Percentiles rank a stretch among this genome's conserved stretches.
Conservation (phyloP, 176 grass and related monocot genomes). For the Saccharum officinarum region DNA sequence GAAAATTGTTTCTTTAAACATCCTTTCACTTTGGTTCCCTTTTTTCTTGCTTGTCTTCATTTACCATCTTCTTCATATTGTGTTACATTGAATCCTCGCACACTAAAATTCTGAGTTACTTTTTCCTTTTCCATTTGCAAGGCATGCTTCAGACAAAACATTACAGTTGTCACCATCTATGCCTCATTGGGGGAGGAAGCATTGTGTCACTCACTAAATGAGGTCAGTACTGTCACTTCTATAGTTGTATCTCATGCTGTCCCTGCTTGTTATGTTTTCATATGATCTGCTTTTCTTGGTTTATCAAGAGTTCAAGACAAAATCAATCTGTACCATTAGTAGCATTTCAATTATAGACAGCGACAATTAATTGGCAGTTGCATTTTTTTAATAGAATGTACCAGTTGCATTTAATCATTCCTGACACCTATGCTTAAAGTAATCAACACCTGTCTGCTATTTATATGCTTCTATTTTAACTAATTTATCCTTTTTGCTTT, state of each 20-base stretch:
- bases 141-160: conserved; percentile 91
- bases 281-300: conserved; percentile 13
- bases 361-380: background rate
- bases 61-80: conserved; percentile 5
- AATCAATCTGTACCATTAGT: background rate
- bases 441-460: background rate
- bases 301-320: conserved; percentile 21
- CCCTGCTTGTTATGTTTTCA: background rate
- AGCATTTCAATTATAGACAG: conserved; percentile 1
- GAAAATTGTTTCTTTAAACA: background rate
- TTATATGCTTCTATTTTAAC: conserved; percentile 13
- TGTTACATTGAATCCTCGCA: conserved; percentile 6
- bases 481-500: conserved; percentile 27
- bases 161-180: conserved; percentile 92
- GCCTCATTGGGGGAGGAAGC: conserved; percentile 93
- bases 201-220: conserved; percentile 92
- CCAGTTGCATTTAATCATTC: background rate
- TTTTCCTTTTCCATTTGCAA: conserved; percentile 34
- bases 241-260: conserved; percentile 13
- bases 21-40: background rate
- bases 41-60: background rate
- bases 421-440: background rate
- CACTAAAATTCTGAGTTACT: conserved; percentile 10
- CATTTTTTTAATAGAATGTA: background rate
- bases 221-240: conserved; percentile 56